phyloP scores from a whole-genome alignment of 352 stramenopile genomes.

The Phytophthora pluvialis region DNA sequence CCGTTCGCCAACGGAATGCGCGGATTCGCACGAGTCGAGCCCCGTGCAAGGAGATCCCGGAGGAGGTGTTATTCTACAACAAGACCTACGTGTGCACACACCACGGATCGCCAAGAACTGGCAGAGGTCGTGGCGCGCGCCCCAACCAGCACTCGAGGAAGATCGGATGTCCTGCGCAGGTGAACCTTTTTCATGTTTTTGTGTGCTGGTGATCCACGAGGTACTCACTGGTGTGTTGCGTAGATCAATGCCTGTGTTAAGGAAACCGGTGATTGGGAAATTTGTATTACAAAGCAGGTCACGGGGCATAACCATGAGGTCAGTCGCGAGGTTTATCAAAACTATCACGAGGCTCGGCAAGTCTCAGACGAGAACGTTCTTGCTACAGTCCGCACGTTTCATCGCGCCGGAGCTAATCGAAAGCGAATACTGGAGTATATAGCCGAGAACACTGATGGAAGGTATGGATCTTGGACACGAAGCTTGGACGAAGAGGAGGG shows the following conservation, averaged over 20 bases:
- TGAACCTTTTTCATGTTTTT: neutral
- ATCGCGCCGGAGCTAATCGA: neutral
- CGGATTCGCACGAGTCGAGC: too few species aligned
- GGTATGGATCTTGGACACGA: too few species aligned
- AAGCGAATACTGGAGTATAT: conserved; percentile 12
- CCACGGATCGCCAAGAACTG: neutral
- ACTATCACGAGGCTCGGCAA: too few species aligned
- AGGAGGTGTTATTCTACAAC: conserved; percentile 1
- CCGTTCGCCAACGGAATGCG: too few species aligned
- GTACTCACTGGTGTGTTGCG: neutral
- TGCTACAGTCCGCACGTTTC: neutral
- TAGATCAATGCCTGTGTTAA: conserved; percentile 2
- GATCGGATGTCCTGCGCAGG: conserved; percentile 2
- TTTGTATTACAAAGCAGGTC: neutral
- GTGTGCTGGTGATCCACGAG: too few species aligned
- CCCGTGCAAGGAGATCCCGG: too few species aligned
- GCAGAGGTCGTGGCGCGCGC: neutral
- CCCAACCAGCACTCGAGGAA: neutral
- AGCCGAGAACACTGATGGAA: too few species aligned
- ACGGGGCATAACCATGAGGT: conserved; percentile 3
- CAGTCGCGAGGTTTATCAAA: neutral
- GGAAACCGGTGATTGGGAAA: neutral
- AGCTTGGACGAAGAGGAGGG: too few species aligned
- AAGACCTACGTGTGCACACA: conserved; percentile 6
- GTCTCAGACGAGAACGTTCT: too few species aligned